Evolutionary conservation across 2,329 filamentous ascomycete species (phyloP), one percentile per base, ranked within the genome.

Genomic region (Cryoendolithus antarcticus): DNA sequence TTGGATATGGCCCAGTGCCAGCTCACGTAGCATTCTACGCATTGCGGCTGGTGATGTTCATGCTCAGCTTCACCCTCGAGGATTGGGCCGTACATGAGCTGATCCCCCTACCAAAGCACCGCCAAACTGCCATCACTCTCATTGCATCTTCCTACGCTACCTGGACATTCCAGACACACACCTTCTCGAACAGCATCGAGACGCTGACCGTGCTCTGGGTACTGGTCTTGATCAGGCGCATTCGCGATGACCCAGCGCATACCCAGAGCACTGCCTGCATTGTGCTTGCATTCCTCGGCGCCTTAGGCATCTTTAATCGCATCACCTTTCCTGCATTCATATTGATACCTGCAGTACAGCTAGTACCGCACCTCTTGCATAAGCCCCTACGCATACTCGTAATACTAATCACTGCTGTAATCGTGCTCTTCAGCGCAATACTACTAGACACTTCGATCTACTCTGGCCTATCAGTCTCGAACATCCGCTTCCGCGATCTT

Each of bases 151-250:
- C 86, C 21, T 98, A 96, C 63, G 89, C 95, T 51, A 98, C 91
- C 35, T 98, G 91, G 89, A 95, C 89, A 32, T 94, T 89, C 64
- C 91, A 98, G 64, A 91, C 86, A 11, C 91, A 98, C 63, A 96
- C 91, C 9, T 96, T 98, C 61, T 96, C 89, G 47, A 98, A 98
- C 64, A 93, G 89, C 45, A 74, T 96, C 49, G 91, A 98, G 66
- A 96, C 91, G 2, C 68, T 98, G 51, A 74, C 88, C 37, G 86
- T 98, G 37, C 75, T 85, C 39, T 98, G 91, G 91, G 88, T 83
- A 55, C 65, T 98, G 60, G 88, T 96, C 35, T 65, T 98, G 60
- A 88, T 95, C 45, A 78, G 84, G 61, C 80, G 89, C 57, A 91
- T 96, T 49, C 70, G 82, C 34, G 78, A 81, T 48, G 77, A 81